phyloP scores from a whole-genome alignment of 768 basidiomycete genomes.

The Mycena rebaudengoi region DNA sequence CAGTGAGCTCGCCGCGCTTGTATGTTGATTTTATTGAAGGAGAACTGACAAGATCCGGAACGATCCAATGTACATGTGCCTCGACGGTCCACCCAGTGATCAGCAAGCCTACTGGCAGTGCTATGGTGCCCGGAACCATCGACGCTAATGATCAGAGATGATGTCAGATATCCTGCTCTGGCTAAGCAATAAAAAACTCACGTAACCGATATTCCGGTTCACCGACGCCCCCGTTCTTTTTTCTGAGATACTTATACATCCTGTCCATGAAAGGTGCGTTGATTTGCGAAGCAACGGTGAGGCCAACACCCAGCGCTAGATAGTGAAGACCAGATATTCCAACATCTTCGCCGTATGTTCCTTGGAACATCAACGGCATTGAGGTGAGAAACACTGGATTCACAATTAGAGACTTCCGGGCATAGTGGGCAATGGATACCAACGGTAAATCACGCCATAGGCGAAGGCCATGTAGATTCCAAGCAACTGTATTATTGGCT shows the following conservation, averaged over 20 bases:
- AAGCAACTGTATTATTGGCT: slow-evolving; percentile 74
- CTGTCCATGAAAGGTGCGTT: slow-evolving; percentile 72
- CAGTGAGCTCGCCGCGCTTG: background rate
- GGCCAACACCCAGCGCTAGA: slow-evolving; percentile 73
- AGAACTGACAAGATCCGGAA: slow-evolving; percentile 64
- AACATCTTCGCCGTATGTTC: slow-evolving; percentile 58
- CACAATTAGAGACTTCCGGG: background rate
- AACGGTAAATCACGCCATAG: slow-evolving; percentile 69
- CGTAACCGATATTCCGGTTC: slow-evolving; percentile 61
- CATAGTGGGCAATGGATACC: slow-evolving; percentile 28
- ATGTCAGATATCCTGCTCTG: background rate
- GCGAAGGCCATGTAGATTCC: slow-evolving; percentile 75
- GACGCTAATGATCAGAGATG: slow-evolving; percentile 46
- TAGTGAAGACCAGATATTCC: slow-evolving; percentile 77
- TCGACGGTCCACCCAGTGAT: slow-evolving; percentile 78
- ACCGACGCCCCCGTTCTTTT: slow-evolving; percentile 52
- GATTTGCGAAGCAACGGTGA: slow-evolving; percentile 58
- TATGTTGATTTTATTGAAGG: slow-evolving; percentile 5
- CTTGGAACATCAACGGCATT: slow-evolving; percentile 65
- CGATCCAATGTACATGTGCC: slow-evolving; percentile 70
- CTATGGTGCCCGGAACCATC: slow-evolving; percentile 64
- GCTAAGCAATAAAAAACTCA: slow-evolving; percentile 32
- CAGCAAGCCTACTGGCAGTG: slow-evolving; percentile 73
- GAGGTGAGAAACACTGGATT: slow-evolving; percentile 70
- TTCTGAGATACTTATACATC: slow-evolving; percentile 55